phyloP scores from a whole-genome alignment of 1,284 basidiomycete genomes.

The Papiliotrema nemorosa region DNA sequence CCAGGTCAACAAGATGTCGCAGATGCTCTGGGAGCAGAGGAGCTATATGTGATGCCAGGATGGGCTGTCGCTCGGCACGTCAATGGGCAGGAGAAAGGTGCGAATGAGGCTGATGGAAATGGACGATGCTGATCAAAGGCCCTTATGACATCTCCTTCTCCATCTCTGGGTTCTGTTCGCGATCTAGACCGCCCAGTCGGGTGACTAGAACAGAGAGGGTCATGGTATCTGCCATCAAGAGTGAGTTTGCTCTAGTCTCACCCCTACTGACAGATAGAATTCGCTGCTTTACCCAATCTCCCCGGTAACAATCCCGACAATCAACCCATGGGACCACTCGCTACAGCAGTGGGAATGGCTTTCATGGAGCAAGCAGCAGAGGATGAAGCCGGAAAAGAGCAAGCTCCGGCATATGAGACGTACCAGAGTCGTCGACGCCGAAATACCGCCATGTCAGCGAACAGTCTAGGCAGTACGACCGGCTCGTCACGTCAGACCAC shows the following conservation, averaged over 20 bases:
- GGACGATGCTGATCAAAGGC: background rate
- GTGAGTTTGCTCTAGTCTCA: constrained; percentile 51
- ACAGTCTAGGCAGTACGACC: too few relatives aligned
- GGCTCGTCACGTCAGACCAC: too few relatives aligned
- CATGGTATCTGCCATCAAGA: constrained; percentile 70
- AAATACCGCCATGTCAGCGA: too few relatives aligned
- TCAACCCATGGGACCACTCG: constrained; percentile 6
- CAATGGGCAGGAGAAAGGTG: constrained; percentile 1
- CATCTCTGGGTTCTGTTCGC: constrained; percentile 69
- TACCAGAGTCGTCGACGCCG: background rate
- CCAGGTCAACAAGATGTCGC: background rate
- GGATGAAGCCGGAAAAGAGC: background rate
- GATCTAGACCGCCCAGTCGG: constrained; percentile 59
- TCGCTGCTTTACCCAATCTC: constrained; percentile 21
- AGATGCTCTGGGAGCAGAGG: constrained; percentile 15
- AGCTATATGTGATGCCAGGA: constrained; percentile 35
- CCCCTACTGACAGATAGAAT: background rate
- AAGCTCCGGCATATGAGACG: background rate
- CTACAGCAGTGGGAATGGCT: constrained; percentile 8
- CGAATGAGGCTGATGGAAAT: background rate
- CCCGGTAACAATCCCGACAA: constrained; percentile 11
- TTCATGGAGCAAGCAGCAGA: constrained; percentile 8
- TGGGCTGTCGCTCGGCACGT: constrained; percentile 35
- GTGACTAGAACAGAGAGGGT: constrained; percentile 69
- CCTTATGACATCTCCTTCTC: constrained; percentile 66